Percentiles rank a stretch among this genome's conserved stretches.
Evolutionary conservation across 495 filamentous ascomycete species (phyloP).

Genomic region (Pseudomonodictys pantanalensis): DNA sequence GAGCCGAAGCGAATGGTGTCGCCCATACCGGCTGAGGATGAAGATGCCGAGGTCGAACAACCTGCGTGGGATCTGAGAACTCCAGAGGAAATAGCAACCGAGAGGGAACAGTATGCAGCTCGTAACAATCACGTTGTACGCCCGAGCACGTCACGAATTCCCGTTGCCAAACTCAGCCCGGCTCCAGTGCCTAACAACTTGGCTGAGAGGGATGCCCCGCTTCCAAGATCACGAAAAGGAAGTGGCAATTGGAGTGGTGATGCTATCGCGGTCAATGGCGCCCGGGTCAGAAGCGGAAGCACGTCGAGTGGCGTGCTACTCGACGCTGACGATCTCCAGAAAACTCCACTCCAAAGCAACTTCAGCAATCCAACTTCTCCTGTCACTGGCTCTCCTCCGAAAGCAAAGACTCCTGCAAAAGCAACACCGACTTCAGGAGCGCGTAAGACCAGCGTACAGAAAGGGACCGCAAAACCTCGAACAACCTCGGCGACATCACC

Average conservation of each 20-base stretch:
- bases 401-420: slow-evolving; percentile 38
- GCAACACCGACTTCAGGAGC: slow-evolving; percentile 35
- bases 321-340: slow-evolving; percentile 41
- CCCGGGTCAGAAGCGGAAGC: slow-evolving; percentile 71
- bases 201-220: slow-evolving; percentile 68
- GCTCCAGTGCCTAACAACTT: slow-evolving; percentile 68
- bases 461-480: slow-evolving; percentile 37
- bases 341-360: slow-evolving; percentile 27
- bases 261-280: slow-evolving; percentile 53
- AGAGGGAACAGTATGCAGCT: slow-evolving; percentile 46
- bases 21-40: slow-evolving; percentile 43
- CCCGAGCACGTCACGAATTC: slow-evolving; percentile 69
- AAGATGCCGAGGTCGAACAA: slow-evolving; percentile 40
- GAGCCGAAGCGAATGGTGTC: slow-evolving; percentile 49
- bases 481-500: slow-evolving; percentile 43
- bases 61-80: slow-evolving; percentile 68
- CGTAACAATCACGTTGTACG: slow-evolving; percentile 40
- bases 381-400: slow-evolving; percentile 43
- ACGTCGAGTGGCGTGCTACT: slow-evolving; percentile 56
- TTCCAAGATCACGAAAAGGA: slow-evolving; percentile 58
- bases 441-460: slow-evolving; percentile 32
- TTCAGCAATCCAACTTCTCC: slow-evolving; percentile 50
- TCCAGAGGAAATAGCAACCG: slow-evolving; percentile 74
- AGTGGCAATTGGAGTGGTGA: slow-evolving; percentile 56
- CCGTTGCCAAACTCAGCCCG: slow-evolving; percentile 72